A percentile compares a stretch with the other conserved stretches of the same genome.
These are phyloP conservation scores for Trametes versicolor DNA, from an alignment of 1,284 basidiomycete genomes.

Conservation along the genomic window DNA sequence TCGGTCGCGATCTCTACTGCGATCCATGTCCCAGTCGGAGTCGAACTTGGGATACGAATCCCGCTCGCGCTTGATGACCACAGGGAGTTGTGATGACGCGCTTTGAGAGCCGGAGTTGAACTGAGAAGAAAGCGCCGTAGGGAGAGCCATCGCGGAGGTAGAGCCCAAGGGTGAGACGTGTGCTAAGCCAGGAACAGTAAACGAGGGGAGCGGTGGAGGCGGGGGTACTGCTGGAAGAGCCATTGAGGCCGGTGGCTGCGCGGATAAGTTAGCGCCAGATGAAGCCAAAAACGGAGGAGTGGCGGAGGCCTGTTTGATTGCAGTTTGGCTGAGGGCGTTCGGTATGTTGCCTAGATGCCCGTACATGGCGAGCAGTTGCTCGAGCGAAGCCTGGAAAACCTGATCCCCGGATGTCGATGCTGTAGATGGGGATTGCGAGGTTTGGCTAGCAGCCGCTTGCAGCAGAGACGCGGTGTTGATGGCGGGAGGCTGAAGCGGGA, in stretches of 20 bases:
- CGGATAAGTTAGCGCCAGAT: conserved; percentile 4
- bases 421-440: not conserved
- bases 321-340: not conserved
- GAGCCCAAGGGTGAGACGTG: not conserved
- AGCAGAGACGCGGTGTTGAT: not conserved
- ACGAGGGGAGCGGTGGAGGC: conserved; percentile 15
- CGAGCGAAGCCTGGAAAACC: conserved; percentile 6
- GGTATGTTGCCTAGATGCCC: not conserved
- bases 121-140: not conserved
- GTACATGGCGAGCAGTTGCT: conserved; percentile 14
- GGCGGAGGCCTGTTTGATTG: not conserved
- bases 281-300: conserved; percentile 1
- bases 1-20: conserved; percentile 1
- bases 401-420: not conserved
- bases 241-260: conserved; percentile 3
- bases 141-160: not conserved
- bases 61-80: not conserved
- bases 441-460: not conserved
- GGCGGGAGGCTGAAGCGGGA: no score
- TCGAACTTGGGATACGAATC: not conserved
- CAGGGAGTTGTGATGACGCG: not conserved
- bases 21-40: conserved; percentile 2
- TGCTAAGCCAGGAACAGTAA: not conserved
- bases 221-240: conserved; percentile 13
- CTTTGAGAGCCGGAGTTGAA: not conserved